A percentile compares a stretch with the other conserved stretches of the same genome.
These are phyloP conservation scores for Tanozyma kutaoensis DNA, from an alignment of 805 yeast genomes.

Conservation along the genomic window DNA sequence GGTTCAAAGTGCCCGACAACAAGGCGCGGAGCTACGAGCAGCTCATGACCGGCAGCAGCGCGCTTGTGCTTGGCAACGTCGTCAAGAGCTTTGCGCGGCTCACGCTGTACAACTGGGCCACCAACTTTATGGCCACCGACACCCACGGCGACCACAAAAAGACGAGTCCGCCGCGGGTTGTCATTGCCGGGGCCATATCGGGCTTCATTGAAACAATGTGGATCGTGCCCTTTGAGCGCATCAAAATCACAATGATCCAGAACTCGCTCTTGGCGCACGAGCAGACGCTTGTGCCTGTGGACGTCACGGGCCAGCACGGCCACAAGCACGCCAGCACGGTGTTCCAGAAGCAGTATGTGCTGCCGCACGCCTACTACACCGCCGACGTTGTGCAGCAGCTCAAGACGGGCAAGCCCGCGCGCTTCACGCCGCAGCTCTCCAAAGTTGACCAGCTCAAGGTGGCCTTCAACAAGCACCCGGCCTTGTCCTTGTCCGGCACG, in stretches of 20 bases:
- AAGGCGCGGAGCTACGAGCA: slow-evolving; percentile 20
- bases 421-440: slow-evolving; percentile 5
- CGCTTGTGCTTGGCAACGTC: slow-evolving; percentile 62
- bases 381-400: slow-evolving; percentile 17
- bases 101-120: slow-evolving; percentile 59
- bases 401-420: slow-evolving; percentile 8
- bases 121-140: slow-evolving; percentile 49
- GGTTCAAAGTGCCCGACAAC: slow-evolving; percentile 21
- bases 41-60: slow-evolving; percentile 50
- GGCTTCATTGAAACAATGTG: slow-evolving; percentile 73
- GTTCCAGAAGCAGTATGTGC: slow-evolving; percentile 20
- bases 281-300: slow-evolving; percentile 9
- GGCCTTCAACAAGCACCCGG: slow-evolving; percentile 38
- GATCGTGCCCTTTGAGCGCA: slow-evolving; percentile 84
- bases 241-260: slow-evolving; percentile 72
- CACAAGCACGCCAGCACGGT: slow-evolving; percentile 8
- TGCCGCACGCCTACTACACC: slow-evolving; percentile 29
- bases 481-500: slow-evolving; percentile 37
- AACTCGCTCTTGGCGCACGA: slow-evolving; percentile 27
- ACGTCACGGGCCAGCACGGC: slow-evolving; percentile 13
- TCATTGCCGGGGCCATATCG: slow-evolving; percentile 74
- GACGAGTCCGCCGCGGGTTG: slow-evolving; percentile 66
- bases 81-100: slow-evolving; percentile 65
- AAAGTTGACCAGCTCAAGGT: slow-evolving; percentile 5
- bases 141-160: slow-evolving; percentile 31